Evolutionary conservation across 352 stramenopile genomes (phyloP).

Genomic region (Pythium sp.): DNA sequence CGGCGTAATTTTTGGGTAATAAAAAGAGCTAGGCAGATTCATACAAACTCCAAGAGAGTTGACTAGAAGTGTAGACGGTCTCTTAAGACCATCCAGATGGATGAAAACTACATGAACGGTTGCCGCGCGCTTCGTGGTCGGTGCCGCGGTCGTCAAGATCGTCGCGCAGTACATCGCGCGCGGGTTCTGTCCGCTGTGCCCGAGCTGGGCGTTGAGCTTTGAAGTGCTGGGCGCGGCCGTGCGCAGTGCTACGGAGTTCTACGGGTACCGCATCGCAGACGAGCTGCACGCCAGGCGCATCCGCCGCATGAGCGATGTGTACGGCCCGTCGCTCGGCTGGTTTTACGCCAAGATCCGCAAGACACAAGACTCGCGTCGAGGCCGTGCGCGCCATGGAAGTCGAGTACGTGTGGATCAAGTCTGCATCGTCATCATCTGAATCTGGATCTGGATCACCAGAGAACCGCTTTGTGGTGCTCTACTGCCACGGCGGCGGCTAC

Average conservation of each 20-base stretch:
- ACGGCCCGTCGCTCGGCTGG: conserved; percentile 25
- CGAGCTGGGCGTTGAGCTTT: conserved; percentile 33
- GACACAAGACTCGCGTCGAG: conserved; percentile 17
- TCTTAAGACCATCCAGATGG: too few species aligned
- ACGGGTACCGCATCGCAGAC: conserved; percentile 24
- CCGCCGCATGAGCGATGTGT: conserved; percentile 21
- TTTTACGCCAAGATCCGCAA: conserved; percentile 22
- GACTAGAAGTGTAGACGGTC: too few species aligned
- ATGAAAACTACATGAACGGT: too few species aligned
- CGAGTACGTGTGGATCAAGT: conserved; percentile 36
- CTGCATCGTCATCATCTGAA: not conserved
- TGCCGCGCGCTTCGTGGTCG: too few species aligned
- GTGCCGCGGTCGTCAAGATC: not conserved
- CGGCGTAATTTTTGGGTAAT: too few species aligned
- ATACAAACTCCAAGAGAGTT: too few species aligned
- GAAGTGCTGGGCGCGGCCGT: conserved; percentile 25
- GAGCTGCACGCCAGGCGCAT: conserved; percentile 19
- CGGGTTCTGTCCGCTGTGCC: conserved; percentile 25
- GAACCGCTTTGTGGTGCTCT: conserved; percentile 17
- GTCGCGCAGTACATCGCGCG: conserved; percentile 9
- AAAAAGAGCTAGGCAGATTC: too few species aligned
- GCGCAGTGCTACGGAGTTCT: conserved; percentile 21
- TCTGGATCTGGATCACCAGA: not conserved
- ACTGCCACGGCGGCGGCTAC: conserved; percentile 44
- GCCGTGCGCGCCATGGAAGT: conserved; percentile 26